Conservation (phyloP, 208 protist genomes). For the Trypanosoma platydactyli region DNA sequence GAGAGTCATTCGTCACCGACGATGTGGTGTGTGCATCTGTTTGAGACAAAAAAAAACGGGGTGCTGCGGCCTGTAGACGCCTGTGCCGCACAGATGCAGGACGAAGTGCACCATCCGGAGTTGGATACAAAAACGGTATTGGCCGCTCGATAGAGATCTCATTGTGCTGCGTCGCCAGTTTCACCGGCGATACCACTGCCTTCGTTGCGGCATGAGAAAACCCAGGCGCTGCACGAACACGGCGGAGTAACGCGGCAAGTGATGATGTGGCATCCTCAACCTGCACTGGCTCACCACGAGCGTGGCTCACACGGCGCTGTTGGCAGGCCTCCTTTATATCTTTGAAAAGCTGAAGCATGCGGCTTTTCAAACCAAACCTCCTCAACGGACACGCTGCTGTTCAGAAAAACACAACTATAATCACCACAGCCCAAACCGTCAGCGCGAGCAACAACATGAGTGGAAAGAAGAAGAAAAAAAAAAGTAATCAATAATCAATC, state of each 20-base stretch:
- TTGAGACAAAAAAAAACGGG: no score
- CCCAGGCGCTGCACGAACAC: neutral
- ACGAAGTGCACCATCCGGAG: conserved; percentile 16
- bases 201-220: no score
- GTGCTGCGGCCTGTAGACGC: no score
- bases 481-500: no score
- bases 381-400: no score
- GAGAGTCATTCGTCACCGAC: neutral
- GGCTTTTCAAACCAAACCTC: neutral
- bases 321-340: neutral
- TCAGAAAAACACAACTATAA: no score
- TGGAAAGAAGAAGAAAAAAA: no score
- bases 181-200: neutral
- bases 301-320: neutral
- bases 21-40: neutral
- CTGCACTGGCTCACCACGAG: neutral
- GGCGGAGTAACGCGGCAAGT: neutral
- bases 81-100: neutral
- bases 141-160: neutral
- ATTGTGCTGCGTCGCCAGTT: neutral
- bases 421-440: no score
- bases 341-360: conserved; percentile 9
- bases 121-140: conserved; percentile 11
- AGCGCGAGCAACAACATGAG: no score
- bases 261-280: neutral